Base-by-base conservation (phyloP, 768 basidiomycete genomes). In the Lactifluus rugatus region DNA sequence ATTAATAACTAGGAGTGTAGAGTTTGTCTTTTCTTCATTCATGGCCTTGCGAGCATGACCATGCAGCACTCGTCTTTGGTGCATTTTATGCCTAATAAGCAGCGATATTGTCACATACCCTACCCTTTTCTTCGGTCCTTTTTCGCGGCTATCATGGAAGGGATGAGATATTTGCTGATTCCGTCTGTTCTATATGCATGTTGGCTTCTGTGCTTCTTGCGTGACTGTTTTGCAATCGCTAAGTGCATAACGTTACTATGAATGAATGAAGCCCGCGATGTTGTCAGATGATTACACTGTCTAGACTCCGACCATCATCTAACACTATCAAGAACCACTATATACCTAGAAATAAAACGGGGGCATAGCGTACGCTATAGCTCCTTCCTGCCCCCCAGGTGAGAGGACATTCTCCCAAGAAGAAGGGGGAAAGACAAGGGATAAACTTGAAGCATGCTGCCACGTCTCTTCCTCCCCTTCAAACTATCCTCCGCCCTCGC, bases 401-500 rank as follows among this genome's bases (percentile, higher is more conserved):
- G 6, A 31, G 28, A 31, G 28, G 5, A 6, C 28, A 31, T 9
- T 11, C 34, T 34, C 42, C 9, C 2, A 39, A 39, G 17, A 39
- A n/a, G 17, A 39, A 39, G 11, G n/a, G 41, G n/a, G 6, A n/a
- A 41, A 41, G 19, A 9, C n/a, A 8, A n/a, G 16, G 16, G 9
- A 16, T 16, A 41, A 19, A 41, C 19, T 41, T 8, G n/a, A 19
- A 41, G n/a, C 41, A 41, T 41, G n/a, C 9, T 19, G 37, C 44
- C 26, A 14, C 17, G 6, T 17, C 16, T 28, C 41, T 46, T 45
- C 50, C 26, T 25, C 14, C 5, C 36, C 50, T 17, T 17, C 32
- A 39, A 7, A 2, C n/a, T n/a, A n/a, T n/a, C n/a, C n/a, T n/a
- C n/a, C n/a, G 13, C 42, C n/a, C 58, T 69, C 25, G 50, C 65